Percentiles rank a stretch among this genome's conserved stretches.
phyloP scores from a whole-genome alignment of 805 yeast species.

The Yamadazyma phyllophila region DNA sequence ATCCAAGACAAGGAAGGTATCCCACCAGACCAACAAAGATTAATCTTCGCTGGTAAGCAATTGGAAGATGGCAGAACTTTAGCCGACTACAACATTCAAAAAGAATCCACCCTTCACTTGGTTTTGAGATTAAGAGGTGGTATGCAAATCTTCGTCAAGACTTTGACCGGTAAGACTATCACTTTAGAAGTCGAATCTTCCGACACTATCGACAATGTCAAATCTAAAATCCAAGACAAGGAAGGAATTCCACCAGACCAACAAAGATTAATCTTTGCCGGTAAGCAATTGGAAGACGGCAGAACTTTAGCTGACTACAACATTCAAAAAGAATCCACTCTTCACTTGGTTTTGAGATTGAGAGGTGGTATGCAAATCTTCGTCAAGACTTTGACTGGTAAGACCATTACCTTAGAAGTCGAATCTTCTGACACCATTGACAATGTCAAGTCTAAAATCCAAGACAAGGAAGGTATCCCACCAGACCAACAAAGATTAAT shows the following conservation, averaged over 20 bases:
- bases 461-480: conserved; percentile 97
- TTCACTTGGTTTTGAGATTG: conserved; percentile 94
- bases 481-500: conserved; percentile 97
- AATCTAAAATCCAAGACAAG: conserved; percentile 94
- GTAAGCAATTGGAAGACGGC: conserved; percentile 96
- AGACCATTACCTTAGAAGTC: conserved; percentile 82
- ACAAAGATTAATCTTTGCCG: conserved; percentile 95
- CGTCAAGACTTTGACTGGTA: conserved; percentile 35
- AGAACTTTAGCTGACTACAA: conserved; percentile 96
- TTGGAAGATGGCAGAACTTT: conserved; percentile 95
- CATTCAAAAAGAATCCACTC: conserved; percentile 96
- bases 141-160: conserved; percentile 60
- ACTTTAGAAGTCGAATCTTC: conserved; percentile 97
- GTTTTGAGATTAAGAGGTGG: conserved; percentile 83
- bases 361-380: conserved; percentile 79
- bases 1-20: conserved; percentile 97
- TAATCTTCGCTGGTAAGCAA: conserved; percentile 97
- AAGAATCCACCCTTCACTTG: conserved; percentile 94
- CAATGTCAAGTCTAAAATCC: conserved; percentile 94
- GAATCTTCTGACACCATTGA: conserved; percentile 97
- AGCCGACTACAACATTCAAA: conserved; percentile 97
- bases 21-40: conserved; percentile 97
- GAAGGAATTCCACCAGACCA: conserved; percentile 98
- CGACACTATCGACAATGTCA: conserved; percentile 96
- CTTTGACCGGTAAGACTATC: conserved; percentile 61